Evolutionary conservation across 805 yeast genomes (phyloP).

Genomic region (Debaryomyces prosopidis): DNA sequence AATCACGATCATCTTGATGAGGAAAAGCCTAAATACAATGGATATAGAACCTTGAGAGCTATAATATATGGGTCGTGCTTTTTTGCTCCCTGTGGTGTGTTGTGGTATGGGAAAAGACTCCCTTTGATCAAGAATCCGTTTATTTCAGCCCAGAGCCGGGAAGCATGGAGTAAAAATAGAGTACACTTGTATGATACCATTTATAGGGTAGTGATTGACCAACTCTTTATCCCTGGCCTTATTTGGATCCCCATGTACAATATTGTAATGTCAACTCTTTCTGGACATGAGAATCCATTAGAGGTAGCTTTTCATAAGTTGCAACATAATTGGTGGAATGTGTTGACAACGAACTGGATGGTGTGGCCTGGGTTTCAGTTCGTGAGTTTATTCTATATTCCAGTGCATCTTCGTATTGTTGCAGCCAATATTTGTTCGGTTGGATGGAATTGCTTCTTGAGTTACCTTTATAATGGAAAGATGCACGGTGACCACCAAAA

Average conservation of each 20-base stretch:
- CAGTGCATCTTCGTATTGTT: conserved; percentile 39
- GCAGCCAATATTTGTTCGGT: conserved; percentile 40
- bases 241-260: conserved; percentile 46
- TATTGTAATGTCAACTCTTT: conserved; percentile 36
- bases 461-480: conserved; percentile 49
- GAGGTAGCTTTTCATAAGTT: conserved; percentile 34
- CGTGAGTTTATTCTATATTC: conserved; percentile 36
- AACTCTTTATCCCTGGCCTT: conserved; percentile 35
- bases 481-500: conserved; percentile 30
- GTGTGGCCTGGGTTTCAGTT: conserved; percentile 45
- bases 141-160: conserved; percentile 17
- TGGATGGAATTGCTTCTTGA: conserved; percentile 45
- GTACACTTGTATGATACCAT: conserved; percentile 18
- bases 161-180: conserved; percentile 10
- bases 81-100: conserved; percentile 40
- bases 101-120: conserved; percentile 39
- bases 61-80: conserved; percentile 37
- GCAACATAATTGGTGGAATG: conserved; percentile 40
- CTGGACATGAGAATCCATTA: conserved; percentile 35
- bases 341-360: conserved; percentile 40
- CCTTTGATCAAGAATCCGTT: conserved; percentile 39
- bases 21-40: conserved; percentile 19
- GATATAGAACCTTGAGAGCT: conserved; percentile 35
- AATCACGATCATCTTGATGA: conserved; percentile 16
- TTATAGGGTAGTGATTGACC: conserved; percentile 35